Evolutionary conservation across 805 yeast genomes (phyloP), one percentile per base, ranked within the genome.

Genomic region (Myxozyma kluyveri): DNA sequence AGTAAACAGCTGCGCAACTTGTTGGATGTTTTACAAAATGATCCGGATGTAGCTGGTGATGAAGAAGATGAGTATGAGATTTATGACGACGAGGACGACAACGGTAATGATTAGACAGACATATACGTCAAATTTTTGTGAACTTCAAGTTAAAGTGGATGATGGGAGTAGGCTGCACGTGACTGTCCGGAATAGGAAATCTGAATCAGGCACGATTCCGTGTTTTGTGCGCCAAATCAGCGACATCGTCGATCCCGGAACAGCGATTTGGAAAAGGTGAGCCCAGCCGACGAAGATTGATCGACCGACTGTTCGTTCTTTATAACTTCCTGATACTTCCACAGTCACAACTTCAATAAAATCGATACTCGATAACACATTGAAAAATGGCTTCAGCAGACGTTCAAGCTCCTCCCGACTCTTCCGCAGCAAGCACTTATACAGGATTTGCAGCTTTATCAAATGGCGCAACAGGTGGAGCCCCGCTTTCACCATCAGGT

Each of bases 21-120:
- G 40, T 41, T 56, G 14, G 60, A 57, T 3, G 44, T 56, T 27
- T 27, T 56, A 14, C 52, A 48, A 19, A 54, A 56, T 35, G 58
- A 47, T n/a, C n/a, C n/a, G n/a, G 59, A 48, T 29, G 57, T 41
- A 33, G 35, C 19, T 2, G 52, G 31, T 29, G 38, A 38, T 36
- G 56, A 36, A 5, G 53, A 23, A 19, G 59, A 47, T 17, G 60
- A 56, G 21, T 54, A 54, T 29, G 55, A 56, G 33, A 54, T 54
- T 29, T 54, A 36, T 42, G 58, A 56, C 21, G 60, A 50, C 41
- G 54, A 45, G 19, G 57, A 54, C 48, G 48, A 44, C 14, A 19
- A 10, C 41, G 42, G 29, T 23, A 27, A 31, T 38, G 46, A 31
- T 31, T 40, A 17, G 31, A 35, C 19, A 14, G 29, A 12, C 5